Base-by-base conservation (phyloP, 2,329 filamentous ascomycete genomes). In the Botrytis hyacinthi region DNA sequence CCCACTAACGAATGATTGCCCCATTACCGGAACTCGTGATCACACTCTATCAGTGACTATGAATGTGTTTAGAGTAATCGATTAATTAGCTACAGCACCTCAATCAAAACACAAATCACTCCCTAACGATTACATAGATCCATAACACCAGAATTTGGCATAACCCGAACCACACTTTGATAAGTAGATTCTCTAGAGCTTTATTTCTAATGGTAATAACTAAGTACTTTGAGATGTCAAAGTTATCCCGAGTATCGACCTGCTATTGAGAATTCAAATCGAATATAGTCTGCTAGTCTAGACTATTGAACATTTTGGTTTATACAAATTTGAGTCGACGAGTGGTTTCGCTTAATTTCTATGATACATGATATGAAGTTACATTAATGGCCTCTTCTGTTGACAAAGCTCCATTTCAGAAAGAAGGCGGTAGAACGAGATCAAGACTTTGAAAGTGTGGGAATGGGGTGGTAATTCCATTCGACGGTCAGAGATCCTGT, bases 231-330 rank as follows among this genome's bases (percentile, higher is more conserved):
- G 26, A 54, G 26, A 54, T n/a, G 4, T 16, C 16, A 12, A n/a
- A n/a, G 5, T 16, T 0, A 16, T n/a, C 14, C 3, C 26, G 48
- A n/a, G 26, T n/a, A 54, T n/a, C 12, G 5, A 16, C 5, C 26
- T 54, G 12, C 48, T n/a, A 2, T n/a, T n/a, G 2, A 7, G n/a
- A 0, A 16, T 54, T 14, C 12, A 16, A 7, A 0, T n/a, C 3
- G 22, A 51, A 51, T 51, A 10, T 51, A 51, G 10, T 10, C 22
- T 14, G 48, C 48, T n/a, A 16, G 12, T 54, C 48, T n/a, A 54
- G 12, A 16, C 5, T 54, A 14, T n/a, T n/a, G 48, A 26, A 16
- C 5, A 54, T 26, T 54, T 54, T 7, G 5, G n/a, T 54, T 7
- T n/a, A 16, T n/a, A 6, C 0, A 16, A n/a, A 5, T 54, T n/a